Evolutionary conservation across 805 yeast genomes (phyloP), one percentile per base, ranked within the genome.

Genomic region (Ascoidea asiatica): DNA sequence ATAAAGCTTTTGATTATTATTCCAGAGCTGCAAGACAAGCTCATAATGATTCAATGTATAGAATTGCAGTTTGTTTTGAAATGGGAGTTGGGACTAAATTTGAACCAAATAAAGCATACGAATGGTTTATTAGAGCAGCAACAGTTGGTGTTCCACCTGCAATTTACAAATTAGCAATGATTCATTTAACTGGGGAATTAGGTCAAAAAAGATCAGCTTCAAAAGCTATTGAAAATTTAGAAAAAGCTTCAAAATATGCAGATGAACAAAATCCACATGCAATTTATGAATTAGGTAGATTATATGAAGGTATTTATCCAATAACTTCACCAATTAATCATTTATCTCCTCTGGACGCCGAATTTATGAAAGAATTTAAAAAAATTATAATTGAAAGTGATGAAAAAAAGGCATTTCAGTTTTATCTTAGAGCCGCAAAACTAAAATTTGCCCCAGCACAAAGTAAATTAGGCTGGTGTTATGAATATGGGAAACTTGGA

Each of bases 121-220:
- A 62, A 13, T 77, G 72, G 62, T 81, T 77, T 59, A 64, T 67
- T 35, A 63, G 66, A 41, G 84, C 87, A 0, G 85, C 89, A 2
- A 60, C 66, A n/a, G 58, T 70, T 19, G 81, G 81, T 4, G 76
- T 73, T 50, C 74, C 72, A 3, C 70, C 78, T 13, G 78, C 87
- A 19, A 80, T 81, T 84, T 81, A 79, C 61, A 80, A 81, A 58
- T 61, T 82, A 17, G 92, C 88, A 5, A 72, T 79, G 74, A 67
- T 79, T 40, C 66, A 71, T 51, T 64, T 79, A 17, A 67, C 73
- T 17, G 81, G 81, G 2, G 54, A 57, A 17, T 52, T 70, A 2
- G 62, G 64, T 20, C 66, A 63, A 45, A 57, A 57, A 6, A 62
- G 64, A 50, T 61, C 67, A 40, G 63, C 70, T 13, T 52, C 57